Evolutionary conservation across 257 asterid genomes (phyloP), one percentile per base, ranked within the genome.

Genomic region (Nicotiana sylvestris): DNA sequence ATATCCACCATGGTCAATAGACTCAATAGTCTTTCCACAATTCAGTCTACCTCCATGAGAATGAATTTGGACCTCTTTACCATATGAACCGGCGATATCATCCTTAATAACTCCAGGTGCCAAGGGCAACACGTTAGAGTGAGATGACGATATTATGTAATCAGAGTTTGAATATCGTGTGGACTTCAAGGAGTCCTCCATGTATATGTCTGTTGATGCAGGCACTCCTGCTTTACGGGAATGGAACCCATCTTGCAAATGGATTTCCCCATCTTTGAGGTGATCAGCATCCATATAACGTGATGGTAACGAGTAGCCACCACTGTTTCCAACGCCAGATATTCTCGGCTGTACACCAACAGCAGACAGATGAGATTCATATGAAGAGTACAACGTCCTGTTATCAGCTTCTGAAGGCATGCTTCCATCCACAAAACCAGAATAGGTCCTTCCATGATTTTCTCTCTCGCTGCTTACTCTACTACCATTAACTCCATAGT

Each of bases 381-480:
- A 89, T 65, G 86, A 66, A 65, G 88, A 82, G 82, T 61, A 81
- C 85, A 80, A 80, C 69, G 86, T 83, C 82, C 82, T 89, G 78
- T 82, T 86, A 82, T 85, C 94, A 85, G 85, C 78, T 82, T 89
- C 88, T 7, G 70, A 9, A 37, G 86, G 65, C 61, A 83, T 77
- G 53, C 83, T 84, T 55, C 74, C 39, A 62, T 80, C 85, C 79
- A 67, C 77, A n/a, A 81, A 66, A 80, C 84, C 89, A 57, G 69
- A 56, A 82, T 58, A 86, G 53, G 33, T 80, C 82, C 37, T 83
- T 21, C 51, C 56, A 7, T 39, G 37, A 81, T 84, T 83, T 74
- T 87, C 90, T 83, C 83, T 68, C 69, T 88, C 89, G 33, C 81
- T 84, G 66, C 88, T 87, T 5, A 80, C 72, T 72, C 86, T 82